Evolutionary conservation across 305 asterid species (phyloP), one percentile per base, ranked within the genome.

Genomic region (Rubia peregrina): DNA sequence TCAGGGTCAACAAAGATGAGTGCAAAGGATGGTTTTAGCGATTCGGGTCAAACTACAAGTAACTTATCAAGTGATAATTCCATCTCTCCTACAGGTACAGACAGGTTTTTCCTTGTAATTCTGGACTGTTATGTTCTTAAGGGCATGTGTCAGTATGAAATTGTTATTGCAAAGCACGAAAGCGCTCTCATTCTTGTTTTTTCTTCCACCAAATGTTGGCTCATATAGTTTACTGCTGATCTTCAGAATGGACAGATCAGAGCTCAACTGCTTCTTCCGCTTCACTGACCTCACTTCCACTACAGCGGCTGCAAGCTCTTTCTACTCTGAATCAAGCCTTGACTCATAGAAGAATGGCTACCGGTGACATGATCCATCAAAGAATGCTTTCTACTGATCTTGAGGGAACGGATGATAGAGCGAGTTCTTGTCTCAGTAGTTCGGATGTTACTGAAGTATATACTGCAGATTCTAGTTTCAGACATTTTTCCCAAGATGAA

Each of bases 291-390:
- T 85, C 95, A 75, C 85, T 87, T 24, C 93, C 95, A 46, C 70
- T 64, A 53, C 96, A 88, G 76, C 86, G 86, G 40, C 76, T 84
- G 74, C 96, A 78, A 79, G 95, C 95, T 77, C 91, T 89, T 74
- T 78, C 88, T 48, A 72, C 71, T 63, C 74, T 87, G 40, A 88
- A 92, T 76, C 90, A 83, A 73, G 78, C 77, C 67, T 82, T 87
- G 77, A 78, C 72, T 68, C 87, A 84, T 73, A 82, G 80, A 80
- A 85, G 87, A 83, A 70, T 40, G 60, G 78, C 71, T 69, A 85
- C 89, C 0, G 73, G 5, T 73, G 88, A 75, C 73, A 53, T 67
- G 65, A 42, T 61, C 65, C 73, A 59, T 68, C 21, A 51, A 7
- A 16, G 22, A 51, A 51, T 51, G 57, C 73, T 51, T 17, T 73